Base-by-base conservation (phyloP, 1,139 yeast genomes). In the Blastobotrys proliferans region DNA sequence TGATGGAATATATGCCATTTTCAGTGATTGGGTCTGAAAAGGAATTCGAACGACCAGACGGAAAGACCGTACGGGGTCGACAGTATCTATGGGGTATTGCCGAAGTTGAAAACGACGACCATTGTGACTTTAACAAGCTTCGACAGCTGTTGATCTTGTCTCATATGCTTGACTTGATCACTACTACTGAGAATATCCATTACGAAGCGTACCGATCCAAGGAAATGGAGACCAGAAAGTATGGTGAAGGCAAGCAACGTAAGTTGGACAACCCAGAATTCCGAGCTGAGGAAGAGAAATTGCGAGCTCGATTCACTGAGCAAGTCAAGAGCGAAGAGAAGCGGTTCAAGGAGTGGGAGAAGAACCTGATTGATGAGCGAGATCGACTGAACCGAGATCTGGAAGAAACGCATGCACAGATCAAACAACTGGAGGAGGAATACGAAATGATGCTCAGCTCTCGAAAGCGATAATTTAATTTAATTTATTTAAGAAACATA, bases 11-110 rank as follows among this genome's bases (percentile, higher is more conserved):
- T 31, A 86, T 90, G 94, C 98, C 98, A 32, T 92, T 86, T 68
- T 88, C 97, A 6, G 74, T 92, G 21, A 81, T 92, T 66, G 97
- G 97, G 1, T 83, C 95, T 9, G 96, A 87, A 63, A 82, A 82
- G 50, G 95, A 85, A 58, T 82, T 80, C 50, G 90, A 86, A 59
- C 73, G 82, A 41, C 73, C 80, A 19, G 80, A 83, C 36, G 97
- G 96, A 30, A 74, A 77, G 51, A 71, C 76, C 51, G 90, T 87
- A 38, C 77, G 84, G 51, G 98, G 96, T 37, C 82, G 99, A 67
- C 86, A 86, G 64, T 92, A 92, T 62, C 90, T 95, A 50, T 92
- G 98, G 98, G 98, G 98, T 35, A 73, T 86, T 43, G 97, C 92
- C 41, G 97, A 92, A 66, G 96, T 92, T 41, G 98, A 92, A 66